These are phyloP conservation scores for Aspergillus sp. DNA, from an alignment of 2,329 filamentous ascomycete species.

Conservation along the genomic window DNA sequence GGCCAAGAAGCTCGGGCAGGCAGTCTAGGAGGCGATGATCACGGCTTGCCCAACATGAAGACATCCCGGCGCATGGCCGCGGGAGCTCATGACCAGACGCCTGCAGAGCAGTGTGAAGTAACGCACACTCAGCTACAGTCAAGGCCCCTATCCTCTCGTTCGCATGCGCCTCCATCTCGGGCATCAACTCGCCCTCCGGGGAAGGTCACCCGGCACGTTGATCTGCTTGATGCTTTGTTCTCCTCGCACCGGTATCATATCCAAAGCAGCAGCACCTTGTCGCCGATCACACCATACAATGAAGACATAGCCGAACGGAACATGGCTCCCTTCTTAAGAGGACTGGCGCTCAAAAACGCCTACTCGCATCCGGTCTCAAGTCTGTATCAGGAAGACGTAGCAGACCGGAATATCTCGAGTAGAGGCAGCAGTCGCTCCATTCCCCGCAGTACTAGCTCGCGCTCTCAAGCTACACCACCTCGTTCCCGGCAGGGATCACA, in stretches of 20 bases:
- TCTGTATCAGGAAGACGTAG: constrained; percentile 45
- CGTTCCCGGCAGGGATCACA: constrained; percentile 5
- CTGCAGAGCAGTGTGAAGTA: constrained; percentile 44
- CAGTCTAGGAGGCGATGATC: constrained; percentile 1
- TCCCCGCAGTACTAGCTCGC: constrained; percentile 24
- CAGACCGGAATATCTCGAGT: constrained; percentile 42
- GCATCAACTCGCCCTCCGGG: constrained; percentile 22
- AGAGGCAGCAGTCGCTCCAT: constrained; percentile 23
- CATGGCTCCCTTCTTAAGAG: constrained; percentile 37
- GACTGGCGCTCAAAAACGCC: constrained; percentile 26
- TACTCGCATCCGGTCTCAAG: constrained; percentile 37
- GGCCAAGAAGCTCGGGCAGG: constrained; percentile 10
- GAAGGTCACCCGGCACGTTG: constrained; percentile 39
- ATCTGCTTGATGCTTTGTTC: constrained; percentile 43
- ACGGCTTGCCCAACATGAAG: constrained; percentile 19
- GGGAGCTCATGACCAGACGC: constrained; percentile 37
- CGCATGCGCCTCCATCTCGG: constrained; percentile 27
- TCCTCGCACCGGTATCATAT: constrained; percentile 35
- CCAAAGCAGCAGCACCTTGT: constrained; percentile 25
- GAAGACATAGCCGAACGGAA: constrained; percentile 49
- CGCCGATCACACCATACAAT: constrained; percentile 41
- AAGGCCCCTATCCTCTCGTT: constrained; percentile 30
- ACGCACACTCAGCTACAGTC: constrained; percentile 38
- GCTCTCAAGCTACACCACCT: constrained; percentile 20
- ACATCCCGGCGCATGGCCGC: constrained; percentile 26